These are phyloP conservation scores for Salix udensis DNA, from an alignment of 345 rosid species.

Conservation along the genomic window DNA sequence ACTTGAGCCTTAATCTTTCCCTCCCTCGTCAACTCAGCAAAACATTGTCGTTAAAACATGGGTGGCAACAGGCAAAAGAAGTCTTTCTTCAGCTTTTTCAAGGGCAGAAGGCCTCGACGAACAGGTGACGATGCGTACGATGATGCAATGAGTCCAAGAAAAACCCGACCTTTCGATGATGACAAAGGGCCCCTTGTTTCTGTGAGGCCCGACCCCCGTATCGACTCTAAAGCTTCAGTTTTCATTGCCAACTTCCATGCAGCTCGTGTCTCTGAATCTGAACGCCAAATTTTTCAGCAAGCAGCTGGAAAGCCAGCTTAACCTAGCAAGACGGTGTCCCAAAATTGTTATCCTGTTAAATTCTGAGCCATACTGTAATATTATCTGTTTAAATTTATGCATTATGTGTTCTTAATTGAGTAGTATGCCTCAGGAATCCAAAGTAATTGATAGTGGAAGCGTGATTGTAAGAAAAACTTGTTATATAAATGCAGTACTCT, in stretches of 20 bases:
- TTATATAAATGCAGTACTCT: not conserved
- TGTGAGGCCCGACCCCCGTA: slow-evolving; percentile 43
- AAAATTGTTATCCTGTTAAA: no score
- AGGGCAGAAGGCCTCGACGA: slow-evolving; percentile 29
- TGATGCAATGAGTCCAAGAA: slow-evolving; percentile 10
- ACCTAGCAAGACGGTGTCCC: not conserved
- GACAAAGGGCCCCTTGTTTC: slow-evolving; percentile 23
- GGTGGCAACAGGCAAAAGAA: slow-evolving; percentile 37
- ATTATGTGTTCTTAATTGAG: not conserved
- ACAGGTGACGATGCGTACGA: slow-evolving; percentile 18
- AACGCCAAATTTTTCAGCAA: slow-evolving; percentile 27
- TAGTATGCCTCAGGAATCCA: not conserved
- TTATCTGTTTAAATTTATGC: not conserved
- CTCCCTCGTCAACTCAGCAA: not conserved
- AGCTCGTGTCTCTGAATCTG: slow-evolving; percentile 43
- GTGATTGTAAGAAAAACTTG: not conserved
- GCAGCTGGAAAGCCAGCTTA: slow-evolving; percentile 2
- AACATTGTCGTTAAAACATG: slow-evolving; percentile 10
- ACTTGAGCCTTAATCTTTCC: not conserved
- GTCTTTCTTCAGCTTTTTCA: slow-evolving; percentile 36
- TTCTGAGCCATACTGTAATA: not conserved
- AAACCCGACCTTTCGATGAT: slow-evolving; percentile 34
- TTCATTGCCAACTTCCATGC: slow-evolving; percentile 57
- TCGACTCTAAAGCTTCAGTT: slow-evolving; percentile 37
- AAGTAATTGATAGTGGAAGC: not conserved